These are phyloP conservation scores for Dothistroma pini DNA, from an alignment of 2,329 filamentous ascomycete species.

Conservation along the genomic window DNA sequence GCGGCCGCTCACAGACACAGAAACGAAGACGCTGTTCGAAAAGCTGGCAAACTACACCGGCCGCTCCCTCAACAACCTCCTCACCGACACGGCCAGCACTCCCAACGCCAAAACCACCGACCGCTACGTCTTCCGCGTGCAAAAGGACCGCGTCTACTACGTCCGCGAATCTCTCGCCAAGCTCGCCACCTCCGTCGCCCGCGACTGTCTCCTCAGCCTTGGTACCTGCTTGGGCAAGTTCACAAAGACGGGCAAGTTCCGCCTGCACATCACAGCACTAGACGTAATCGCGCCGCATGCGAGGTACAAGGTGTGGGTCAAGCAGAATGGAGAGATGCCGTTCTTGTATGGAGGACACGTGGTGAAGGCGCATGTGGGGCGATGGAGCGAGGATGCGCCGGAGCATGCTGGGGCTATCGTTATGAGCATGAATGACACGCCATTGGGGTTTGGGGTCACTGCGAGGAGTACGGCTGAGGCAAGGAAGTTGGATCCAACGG, in stretches of 20 bases:
- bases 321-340: slow-evolving; percentile 94
- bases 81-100: slow-evolving; percentile 42
- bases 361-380: slow-evolving; percentile 74
- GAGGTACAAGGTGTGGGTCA: slow-evolving; percentile 96
- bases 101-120: slow-evolving; percentile 56
- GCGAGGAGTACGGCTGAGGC: slow-evolving; percentile 83
- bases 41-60: slow-evolving; percentile 95
- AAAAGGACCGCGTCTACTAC: slow-evolving; percentile 85
- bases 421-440: slow-evolving; percentile 86
- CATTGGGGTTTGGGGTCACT: slow-evolving; percentile 84
- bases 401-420: slow-evolving; percentile 92
- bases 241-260: slow-evolving; percentile 94
- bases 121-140: slow-evolving; percentile 80
- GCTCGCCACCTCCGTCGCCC: slow-evolving; percentile 78
- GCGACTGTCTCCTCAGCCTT: slow-evolving; percentile 78
- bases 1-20: slow-evolving; percentile 75
- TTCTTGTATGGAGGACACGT: slow-evolving; percentile 93
- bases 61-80: slow-evolving; percentile 75
- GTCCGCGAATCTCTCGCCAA: slow-evolving; percentile 87
- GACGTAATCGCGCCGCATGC: slow-evolving; percentile 87
- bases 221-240: slow-evolving; percentile 92
- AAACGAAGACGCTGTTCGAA: slow-evolving; percentile 77
- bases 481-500: slow-evolving; percentile 81
- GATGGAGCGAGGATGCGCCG: slow-evolving; percentile 87
- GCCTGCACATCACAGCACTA: slow-evolving; percentile 88